Base-by-base conservation (phyloP, 805 yeast genomes). In the Teunomyces cretensis region DNA sequence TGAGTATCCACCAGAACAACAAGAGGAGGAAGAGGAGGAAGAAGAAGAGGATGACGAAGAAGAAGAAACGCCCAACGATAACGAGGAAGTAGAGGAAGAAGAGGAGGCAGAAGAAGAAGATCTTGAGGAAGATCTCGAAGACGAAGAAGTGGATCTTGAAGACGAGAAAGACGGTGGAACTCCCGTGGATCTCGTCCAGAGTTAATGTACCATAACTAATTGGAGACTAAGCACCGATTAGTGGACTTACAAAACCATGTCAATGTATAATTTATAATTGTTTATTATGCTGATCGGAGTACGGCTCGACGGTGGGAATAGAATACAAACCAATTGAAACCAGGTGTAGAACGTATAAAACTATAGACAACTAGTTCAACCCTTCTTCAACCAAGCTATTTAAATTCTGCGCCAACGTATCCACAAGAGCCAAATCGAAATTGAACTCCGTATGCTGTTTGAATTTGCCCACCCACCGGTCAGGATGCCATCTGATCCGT, bases 1-100 rank as follows among this genome's bases (percentile, higher is more conserved):
- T 4, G 89, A 86, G 42, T 82, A 83, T 42, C 86, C 79, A 54
- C 95, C 92, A 9, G 94, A 94, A 2, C 89, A 85, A 52, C 88
- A 84, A 55, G 60, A 51, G 28, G 47, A 51, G 8, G 80, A 76
- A 6, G 88, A 80, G 33, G 84, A 75, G 1, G 68, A 60, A 11
- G 62, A 58, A n/a, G 65, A 61, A 1, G 66, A 61, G 1, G 65
- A 61, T 6, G 66, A 59, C 5, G 65, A 62, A 3, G 64, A 58
- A 9, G 63, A 59, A 13, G 63, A 53, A 14, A 60, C 48, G 9
- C 63, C 46, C 2, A 62, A 48, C 2, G 57, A 50, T 2, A 49
- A 35, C 15, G 58, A 44, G 12, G 55, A 47, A 12, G 52, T 33
- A 11, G 62, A 45, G 6, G 57, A 39, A 4, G 61, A 46, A 9